These are phyloP conservation scores for Eucalyptus erythrocorys DNA, from an alignment of 345 rosid species.

Conservation along the genomic window DNA sequence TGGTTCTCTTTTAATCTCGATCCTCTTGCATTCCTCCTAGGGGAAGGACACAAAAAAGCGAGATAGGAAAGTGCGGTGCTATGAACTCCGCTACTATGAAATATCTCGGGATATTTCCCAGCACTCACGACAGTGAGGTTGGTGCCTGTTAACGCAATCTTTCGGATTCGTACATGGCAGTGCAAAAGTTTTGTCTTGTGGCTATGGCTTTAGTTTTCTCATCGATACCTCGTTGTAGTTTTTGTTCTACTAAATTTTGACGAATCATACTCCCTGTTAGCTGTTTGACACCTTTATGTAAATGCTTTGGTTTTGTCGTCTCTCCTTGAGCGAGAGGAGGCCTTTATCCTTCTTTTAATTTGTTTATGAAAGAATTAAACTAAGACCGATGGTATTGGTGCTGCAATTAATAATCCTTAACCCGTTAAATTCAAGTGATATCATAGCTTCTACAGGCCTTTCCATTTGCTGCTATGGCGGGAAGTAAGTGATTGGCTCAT, in stretches of 20 bases:
- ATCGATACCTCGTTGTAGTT: neutral
- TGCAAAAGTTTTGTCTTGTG: neutral
- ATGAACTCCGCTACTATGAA: constrained; percentile 99
- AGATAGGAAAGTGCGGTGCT: constrained; percentile 84
- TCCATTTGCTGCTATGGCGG: no score
- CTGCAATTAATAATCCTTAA: no score
- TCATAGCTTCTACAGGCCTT: no score
- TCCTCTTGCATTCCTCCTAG: constrained; percentile 54
- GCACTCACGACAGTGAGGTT: constrained; percentile 73
- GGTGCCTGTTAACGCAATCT: neutral
- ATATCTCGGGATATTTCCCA: constrained; percentile 76
- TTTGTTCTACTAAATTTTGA: neutral
- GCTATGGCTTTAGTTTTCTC: neutral
- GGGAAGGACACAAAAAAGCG: constrained; percentile 75
- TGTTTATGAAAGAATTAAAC: no score
- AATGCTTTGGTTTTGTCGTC: neutral
- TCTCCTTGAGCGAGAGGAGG: neutral
- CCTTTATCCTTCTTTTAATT: neutral
- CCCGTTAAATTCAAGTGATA: no score
- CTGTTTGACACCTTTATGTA: neutral
- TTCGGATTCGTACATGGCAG: neutral
- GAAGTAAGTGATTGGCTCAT: no score
- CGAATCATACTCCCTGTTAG: neutral
- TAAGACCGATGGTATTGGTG: no score
- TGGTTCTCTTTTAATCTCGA: neutral